Evolutionary conservation across 345 rosid species (phyloP), one percentile per base, ranked within the genome.

Genomic region (Eucalyptus tenuipes): DNA sequence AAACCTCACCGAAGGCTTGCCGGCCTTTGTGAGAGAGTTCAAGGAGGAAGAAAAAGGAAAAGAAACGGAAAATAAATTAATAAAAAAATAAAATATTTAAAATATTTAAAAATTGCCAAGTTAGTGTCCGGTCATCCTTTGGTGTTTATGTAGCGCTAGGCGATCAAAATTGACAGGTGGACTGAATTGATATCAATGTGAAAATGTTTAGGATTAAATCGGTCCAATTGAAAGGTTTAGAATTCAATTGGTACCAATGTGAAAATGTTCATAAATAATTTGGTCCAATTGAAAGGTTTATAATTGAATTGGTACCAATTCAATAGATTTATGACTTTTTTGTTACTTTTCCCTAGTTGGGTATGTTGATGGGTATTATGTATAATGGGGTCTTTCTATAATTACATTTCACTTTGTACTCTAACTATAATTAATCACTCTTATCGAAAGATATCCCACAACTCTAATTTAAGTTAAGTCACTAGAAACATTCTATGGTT

Each of bases 1-100:
- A 0, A 52, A 52, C 57, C 57, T 52, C 0, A 0, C 0, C 0
- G 5, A 5, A 20, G 25, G 57, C 57, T 52, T 0, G 24, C 4
- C 4, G 4, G 2, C 9, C 24, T 3, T 8, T 7, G 1, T 0
- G 0, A 52, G 57, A 3, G 4, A 52, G 25, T 52, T 52, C 57
- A 18, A 18, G 57, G 1, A 18, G 2, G 25, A 52, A 52, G 57
- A 52, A 52, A 0, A 52, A 52, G 57, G 24, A 52, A 52, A 52
- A 52, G 10, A 52, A 52, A 52, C 0, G 2, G 4, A 52, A 18
- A 52, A 52, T 18, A 52, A 20, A 20, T 7, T 1, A 52, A 18
- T 52, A 18, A 52, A 7, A 52, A 45, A 52, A 50, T 15, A 10
- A 47, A 47, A 11, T 10, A 47, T 10, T 10, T 6, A 5, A 42